A percentile compares a stretch with the other conserved stretches of the same genome.
phyloP scores from a whole-genome alignment of 2,329 filamentous ascomycete species.

The Colletotrichum sp. region DNA sequence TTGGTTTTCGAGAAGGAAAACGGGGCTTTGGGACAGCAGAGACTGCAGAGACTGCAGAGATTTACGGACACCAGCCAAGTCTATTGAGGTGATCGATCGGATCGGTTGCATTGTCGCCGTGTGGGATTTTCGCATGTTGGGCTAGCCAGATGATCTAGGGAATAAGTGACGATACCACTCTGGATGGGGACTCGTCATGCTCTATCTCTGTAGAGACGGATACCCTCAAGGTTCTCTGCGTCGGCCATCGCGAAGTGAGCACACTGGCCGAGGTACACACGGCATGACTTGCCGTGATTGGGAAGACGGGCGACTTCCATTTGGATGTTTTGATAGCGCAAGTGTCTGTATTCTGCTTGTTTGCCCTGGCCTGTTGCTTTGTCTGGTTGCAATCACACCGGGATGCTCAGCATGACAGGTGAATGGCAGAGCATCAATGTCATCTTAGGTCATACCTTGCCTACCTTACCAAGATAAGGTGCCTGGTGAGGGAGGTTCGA shows the following conservation, averaged over 20 bases:
- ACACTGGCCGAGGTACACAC: not conserved
- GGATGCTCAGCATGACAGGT: not conserved
- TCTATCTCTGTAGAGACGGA: not conserved
- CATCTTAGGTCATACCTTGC: not conserved
- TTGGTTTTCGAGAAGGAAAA: not conserved
- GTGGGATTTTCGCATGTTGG: not conserved
- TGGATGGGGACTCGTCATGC: constrained; percentile 13
- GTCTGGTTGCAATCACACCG: not conserved
- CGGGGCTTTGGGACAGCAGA: not conserved
- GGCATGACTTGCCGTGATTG: not conserved
- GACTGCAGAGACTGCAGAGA: not conserved
- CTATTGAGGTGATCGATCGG: constrained; percentile 11
- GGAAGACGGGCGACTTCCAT: not conserved
- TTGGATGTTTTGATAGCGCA: not conserved
- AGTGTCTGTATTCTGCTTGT: not conserved
- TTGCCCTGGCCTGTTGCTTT: not conserved
- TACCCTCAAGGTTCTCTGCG: not conserved
- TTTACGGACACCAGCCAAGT: not conserved
- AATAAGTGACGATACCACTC: constrained; percentile 14
- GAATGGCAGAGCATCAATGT: not conserved
- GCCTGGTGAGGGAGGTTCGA: not conserved
- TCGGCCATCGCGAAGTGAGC: not conserved
- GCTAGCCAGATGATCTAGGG: constrained; percentile 10
- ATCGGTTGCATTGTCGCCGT: constrained; percentile 2
- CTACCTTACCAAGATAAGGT: not conserved